A percentile compares a stretch with the other conserved stretches of the same genome.
Evolutionary conservation across 371 early-diverging fungal genomes (phyloP).

Genomic region (Circinella minor): DNA sequence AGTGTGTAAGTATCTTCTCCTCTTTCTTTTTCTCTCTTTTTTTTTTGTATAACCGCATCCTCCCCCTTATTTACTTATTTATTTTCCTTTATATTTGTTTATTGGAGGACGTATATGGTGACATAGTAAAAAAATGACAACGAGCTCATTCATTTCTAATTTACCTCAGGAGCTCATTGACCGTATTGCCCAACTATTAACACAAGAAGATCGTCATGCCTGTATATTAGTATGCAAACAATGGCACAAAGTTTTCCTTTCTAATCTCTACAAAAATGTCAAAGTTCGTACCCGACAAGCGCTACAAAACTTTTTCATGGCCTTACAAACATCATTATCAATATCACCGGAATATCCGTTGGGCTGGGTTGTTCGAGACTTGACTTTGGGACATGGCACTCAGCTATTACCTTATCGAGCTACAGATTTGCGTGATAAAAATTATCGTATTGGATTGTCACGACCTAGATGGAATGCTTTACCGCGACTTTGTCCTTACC

Average conservation of each 20-base stretch:
- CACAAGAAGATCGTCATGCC: conserved; percentile 12
- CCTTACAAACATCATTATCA: not conserved
- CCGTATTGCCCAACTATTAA: conserved; percentile 5
- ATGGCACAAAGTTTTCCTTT: conserved; percentile 9
- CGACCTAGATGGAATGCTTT: not conserved
- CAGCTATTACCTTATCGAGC: conserved; percentile 7
- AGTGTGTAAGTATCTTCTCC: no score
- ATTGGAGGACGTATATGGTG: not conserved
- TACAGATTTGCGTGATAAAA: conserved; percentile 10
- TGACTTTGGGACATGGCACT: not conserved
- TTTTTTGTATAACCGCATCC: no score
- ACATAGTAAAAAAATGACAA: not conserved
- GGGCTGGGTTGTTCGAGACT: conserved; percentile 5
- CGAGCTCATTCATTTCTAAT: not conserved
- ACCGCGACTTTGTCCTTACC: conserved; percentile 8
- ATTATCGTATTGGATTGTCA: conserved; percentile 6
- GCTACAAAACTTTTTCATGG: conserved; percentile 5
- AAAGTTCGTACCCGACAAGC: conserved; percentile 4
- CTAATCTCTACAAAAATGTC: conserved; percentile 7
- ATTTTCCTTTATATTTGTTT: not conserved
- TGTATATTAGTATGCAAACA: conserved; percentile 10
- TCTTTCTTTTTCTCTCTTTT: no score
- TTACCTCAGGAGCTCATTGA: conserved; percentile 12
- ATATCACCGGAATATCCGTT: not conserved
- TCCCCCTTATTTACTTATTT: not conserved